Conservation (phyloP, 2,329 filamentous ascomycete genomes). For the Colletotrichum camelliae region DNA sequence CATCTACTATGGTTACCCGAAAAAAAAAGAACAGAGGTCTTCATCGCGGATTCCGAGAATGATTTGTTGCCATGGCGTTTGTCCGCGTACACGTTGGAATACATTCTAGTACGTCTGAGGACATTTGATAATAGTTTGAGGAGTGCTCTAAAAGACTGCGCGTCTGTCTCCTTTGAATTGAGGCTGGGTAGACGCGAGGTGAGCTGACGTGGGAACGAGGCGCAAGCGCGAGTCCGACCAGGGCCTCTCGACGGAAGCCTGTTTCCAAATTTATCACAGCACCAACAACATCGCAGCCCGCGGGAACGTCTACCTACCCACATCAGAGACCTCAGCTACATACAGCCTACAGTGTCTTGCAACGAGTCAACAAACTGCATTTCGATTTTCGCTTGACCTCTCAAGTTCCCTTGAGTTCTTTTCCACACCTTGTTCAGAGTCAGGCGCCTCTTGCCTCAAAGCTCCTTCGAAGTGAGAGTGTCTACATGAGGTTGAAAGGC, state of each 20-base stretch:
- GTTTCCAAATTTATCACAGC: background rate
- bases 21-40: slow-evolving; percentile 16
- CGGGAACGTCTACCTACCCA: background rate
- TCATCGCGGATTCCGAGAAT: background rate
- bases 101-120: background rate
- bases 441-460: background rate
- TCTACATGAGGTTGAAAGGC: no score
- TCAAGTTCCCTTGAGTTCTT: background rate
- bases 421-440: background rate
- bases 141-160: background rate
- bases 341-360: background rate
- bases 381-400: background rate
- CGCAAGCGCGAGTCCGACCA: background rate
- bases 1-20: slow-evolving; percentile 12
- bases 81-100: background rate
- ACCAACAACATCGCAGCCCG: background rate
- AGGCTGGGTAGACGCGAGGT: background rate
- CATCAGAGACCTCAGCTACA: background rate
- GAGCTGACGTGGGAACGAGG: background rate
- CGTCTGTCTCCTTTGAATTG: background rate
- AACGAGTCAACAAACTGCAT: background rate
- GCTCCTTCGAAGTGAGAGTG: background rate
- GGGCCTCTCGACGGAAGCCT: background rate
- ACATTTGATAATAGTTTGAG: background rate
- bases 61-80: background rate